Evolutionary conservation across 176 grass and related monocot genomes (phyloP), one percentile per base, ranked within the genome.

Genomic region (Ensete glaucum): DNA sequence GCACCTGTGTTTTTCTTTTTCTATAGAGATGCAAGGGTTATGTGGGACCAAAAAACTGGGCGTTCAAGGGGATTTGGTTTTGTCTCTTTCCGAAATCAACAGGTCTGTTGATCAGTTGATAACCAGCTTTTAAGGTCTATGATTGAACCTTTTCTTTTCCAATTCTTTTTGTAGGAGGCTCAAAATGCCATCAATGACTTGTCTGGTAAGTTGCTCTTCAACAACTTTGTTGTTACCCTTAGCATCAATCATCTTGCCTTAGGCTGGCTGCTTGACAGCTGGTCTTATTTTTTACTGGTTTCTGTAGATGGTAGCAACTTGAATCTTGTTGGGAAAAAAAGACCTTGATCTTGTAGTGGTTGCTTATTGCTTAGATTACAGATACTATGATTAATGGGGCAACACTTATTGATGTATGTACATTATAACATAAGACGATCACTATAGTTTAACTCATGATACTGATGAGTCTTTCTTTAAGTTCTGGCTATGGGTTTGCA

Each of bases 131-230:
- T 71, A 20, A 2, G 19, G 11, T 71, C 48, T 78, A 13, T 76
- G 53, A 72, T 49, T 80, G 19, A 20, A 72, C 6, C 20, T 14
- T 76, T 53, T 73, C 51, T 73, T 23, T 17, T 84, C 58, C 79
- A 78, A 72, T 72, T 9, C 1, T 17, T 76, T 83, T 82, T 50
- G 58, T 86, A 98, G 94, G 94, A 98, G 75, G 94, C 94, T 78
- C 94, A 98, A 84, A 91, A 71, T 78, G 88, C 94, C 11, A 98
- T 98, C 81, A 98, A 98, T 80, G 88, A 98, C 54, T 85, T 93
- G 75, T 93, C 85, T 76, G 90, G 93, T 93, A 63, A 52, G 52
- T 58, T 52, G 1, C 69, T 52, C 3, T 67, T 29, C 29, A 9
- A 17, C 29, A 51, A n/a, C 9, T 51, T 62, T 50, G 9, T 21